Evolutionary conservation across 2,329 filamentous ascomycete genomes (phyloP).

Genomic region (Spiromastix sp.): DNA sequence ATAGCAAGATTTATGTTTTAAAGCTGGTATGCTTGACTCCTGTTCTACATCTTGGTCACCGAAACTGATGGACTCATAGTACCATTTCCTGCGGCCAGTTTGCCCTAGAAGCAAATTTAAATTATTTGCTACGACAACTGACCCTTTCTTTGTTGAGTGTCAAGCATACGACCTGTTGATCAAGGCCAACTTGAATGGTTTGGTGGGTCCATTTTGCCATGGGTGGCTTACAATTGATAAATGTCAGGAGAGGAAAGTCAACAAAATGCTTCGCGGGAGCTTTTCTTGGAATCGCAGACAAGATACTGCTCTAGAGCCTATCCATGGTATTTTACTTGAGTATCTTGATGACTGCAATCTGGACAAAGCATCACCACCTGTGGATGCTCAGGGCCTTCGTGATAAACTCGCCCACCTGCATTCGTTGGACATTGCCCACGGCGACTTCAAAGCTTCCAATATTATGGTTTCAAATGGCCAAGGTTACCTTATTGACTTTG

Average conservation of each 20-base stretch:
- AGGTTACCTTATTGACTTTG: constrained; percentile 3
- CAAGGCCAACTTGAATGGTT: constrained; percentile 4
- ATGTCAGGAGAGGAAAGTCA: not conserved
- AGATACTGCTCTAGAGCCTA: constrained; percentile 5
- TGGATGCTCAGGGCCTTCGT: constrained; percentile 3
- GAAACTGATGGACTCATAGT: not conserved
- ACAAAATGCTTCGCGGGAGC: not conserved
- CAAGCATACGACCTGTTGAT: constrained; percentile 8
- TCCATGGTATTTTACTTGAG: constrained; percentile 6
- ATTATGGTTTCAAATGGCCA: constrained; percentile 5
- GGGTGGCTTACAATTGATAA: constrained; percentile 5
- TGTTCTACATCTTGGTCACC: not conserved
- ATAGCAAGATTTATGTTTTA: constrained; percentile 5
- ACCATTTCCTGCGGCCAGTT: constrained; percentile 4
- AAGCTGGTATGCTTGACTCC: constrained; percentile 5
- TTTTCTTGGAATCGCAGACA: constrained; percentile 3
- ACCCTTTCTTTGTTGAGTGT: constrained; percentile 10
- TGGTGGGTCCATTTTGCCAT: constrained; percentile 3
- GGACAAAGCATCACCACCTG: constrained; percentile 2
- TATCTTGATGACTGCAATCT: constrained; percentile 6
- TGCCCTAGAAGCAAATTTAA: constrained; percentile 5
- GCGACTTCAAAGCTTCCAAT: constrained; percentile 3
- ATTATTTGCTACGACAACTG: constrained; percentile 4
- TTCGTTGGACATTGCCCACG: constrained; percentile 2
- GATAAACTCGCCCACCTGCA: constrained; percentile 5